Evolutionary conservation across 202 grass and related monocot genomes (phyloP).

Genomic region (Saccharum hybrid): DNA sequence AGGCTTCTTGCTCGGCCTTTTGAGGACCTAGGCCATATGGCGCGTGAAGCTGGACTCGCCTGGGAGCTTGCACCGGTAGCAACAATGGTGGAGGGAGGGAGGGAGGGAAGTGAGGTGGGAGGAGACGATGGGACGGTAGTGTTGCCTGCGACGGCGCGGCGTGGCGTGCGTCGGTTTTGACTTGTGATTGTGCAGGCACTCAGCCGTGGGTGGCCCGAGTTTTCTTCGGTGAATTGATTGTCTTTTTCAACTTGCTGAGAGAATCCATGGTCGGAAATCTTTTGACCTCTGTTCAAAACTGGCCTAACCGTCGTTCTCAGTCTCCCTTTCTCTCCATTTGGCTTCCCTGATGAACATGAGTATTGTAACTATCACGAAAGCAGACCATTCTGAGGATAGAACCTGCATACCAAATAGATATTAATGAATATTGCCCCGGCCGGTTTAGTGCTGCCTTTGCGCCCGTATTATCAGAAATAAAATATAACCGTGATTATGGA

Average conservation of each 20-base stretch:
- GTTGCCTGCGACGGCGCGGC: slow-evolving; percentile 14
- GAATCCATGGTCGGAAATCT: slow-evolving; percentile 50
- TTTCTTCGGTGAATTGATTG: slow-evolving; percentile 55
- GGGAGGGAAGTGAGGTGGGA: slow-evolving; percentile 28
- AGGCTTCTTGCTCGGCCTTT: slow-evolving; percentile 42
- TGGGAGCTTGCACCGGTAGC: slow-evolving; percentile 52
- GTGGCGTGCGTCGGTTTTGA: slow-evolving; percentile 68
- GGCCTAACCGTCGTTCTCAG: slow-evolving; percentile 54
- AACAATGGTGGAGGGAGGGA: slow-evolving; percentile 46
- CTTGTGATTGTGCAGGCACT: slow-evolving; percentile 65
- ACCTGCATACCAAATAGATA: slow-evolving; percentile 47
- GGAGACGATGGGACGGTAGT: slow-evolving; percentile 45
- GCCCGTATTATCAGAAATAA: slow-evolving; percentile 17
- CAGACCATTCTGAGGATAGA: slow-evolving; percentile 31
- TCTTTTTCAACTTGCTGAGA: slow-evolving; percentile 53
- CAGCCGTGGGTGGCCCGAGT: slow-evolving; percentile 30
- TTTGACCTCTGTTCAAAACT: slow-evolving; percentile 60
- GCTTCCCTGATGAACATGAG: slow-evolving; percentile 23
- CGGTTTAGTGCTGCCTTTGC: background rate
- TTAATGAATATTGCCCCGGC: slow-evolving; percentile 13
- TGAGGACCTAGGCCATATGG: slow-evolving; percentile 40
- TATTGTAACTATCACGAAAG: slow-evolving; percentile 53
- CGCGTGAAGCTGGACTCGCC: slow-evolving; percentile 39
- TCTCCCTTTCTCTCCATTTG: slow-evolving; percentile 40
- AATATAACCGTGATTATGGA: background rate